A percentile compares a stretch with the other conserved stretches of the same genome.
Evolutionary conservation across 1,284 basidiomycete genomes (phyloP).

Genomic region (Ceratobasidium sp.): DNA sequence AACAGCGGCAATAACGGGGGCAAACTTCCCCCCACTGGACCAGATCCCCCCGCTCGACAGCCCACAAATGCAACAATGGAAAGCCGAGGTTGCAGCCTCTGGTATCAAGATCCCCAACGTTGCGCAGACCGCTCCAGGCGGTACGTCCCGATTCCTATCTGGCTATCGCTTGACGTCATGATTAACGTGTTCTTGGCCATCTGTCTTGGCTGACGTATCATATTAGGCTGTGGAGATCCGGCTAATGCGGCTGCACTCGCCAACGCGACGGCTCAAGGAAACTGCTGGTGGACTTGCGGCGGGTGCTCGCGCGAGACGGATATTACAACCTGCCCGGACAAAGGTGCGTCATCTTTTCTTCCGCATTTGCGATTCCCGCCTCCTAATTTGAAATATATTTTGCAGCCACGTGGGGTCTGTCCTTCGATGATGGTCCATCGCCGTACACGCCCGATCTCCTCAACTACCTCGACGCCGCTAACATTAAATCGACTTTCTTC

Average conservation of each 20-base stretch:
- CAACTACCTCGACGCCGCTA: slow-evolving; percentile 62
- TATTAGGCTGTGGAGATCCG: slow-evolving; percentile 69
- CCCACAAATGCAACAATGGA: slow-evolving; percentile 77
- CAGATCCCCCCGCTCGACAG: slow-evolving; percentile 72
- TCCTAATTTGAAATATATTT: background rate
- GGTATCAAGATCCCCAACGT: slow-evolving; percentile 78
- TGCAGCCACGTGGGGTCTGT: slow-evolving; percentile 38
- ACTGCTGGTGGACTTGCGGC: slow-evolving; percentile 80
- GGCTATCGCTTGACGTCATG: too few relatives aligned
- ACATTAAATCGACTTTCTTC: slow-evolving; percentile 69
- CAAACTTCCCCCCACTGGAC: slow-evolving; percentile 78
- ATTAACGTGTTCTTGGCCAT: slow-evolving; percentile 21
- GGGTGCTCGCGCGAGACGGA: slow-evolving; percentile 64
- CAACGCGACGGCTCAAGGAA: slow-evolving; percentile 62
- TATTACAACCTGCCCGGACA: slow-evolving; percentile 64
- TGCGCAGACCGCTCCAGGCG: slow-evolving; percentile 60
- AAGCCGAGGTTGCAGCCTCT: slow-evolving; percentile 68
- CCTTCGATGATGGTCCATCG: slow-evolving; percentile 66
- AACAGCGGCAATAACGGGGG: slow-evolving; percentile 61
- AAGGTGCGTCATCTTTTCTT: slow-evolving; percentile 60
- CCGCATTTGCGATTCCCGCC: background rate
- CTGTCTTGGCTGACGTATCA: slow-evolving; percentile 20
- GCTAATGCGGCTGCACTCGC: slow-evolving; percentile 71
- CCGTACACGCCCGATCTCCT: slow-evolving; percentile 63
- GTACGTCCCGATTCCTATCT: too few relatives aligned